Conservation (phyloP, 768 basidiomycete genomes). For the Phylloporus sp. region DNA sequence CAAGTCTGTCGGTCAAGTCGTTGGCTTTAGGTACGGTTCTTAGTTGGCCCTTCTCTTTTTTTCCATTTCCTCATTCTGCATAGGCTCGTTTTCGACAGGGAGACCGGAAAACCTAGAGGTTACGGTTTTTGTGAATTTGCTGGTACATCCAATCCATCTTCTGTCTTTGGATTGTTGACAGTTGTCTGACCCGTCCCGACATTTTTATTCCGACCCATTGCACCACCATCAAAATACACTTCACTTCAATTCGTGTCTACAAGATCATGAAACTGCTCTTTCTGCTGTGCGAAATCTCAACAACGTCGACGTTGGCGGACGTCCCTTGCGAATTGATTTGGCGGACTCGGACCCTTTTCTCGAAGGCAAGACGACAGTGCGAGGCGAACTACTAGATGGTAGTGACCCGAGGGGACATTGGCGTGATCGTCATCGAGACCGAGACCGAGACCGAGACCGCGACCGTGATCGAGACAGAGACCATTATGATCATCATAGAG, state of each 20-base stretch:
- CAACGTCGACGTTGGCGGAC: conserved; percentile 86
- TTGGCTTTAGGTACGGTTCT: conserved; percentile 72
- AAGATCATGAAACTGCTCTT: conserved; percentile 93
- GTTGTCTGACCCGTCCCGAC: conserved; percentile 38
- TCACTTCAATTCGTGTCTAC: conserved; percentile 9
- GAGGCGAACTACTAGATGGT: conserved; percentile 75
- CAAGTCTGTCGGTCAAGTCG: conserved; percentile 82
- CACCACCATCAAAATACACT: conserved; percentile 5
- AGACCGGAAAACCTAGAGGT: conserved; percentile 92
- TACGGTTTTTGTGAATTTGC: conserved; percentile 94
- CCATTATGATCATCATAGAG: conserved; percentile 30
- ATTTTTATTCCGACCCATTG: conserved; percentile 6
- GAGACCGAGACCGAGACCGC: conserved; percentile 55
- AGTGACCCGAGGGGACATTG: conserved; percentile 39
- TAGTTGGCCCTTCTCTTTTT: not conserved
- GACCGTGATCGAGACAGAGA: conserved; percentile 48
- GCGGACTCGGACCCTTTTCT: conserved; percentile 92
- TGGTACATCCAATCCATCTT: conserved; percentile 54
- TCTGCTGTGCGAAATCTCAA: conserved; percentile 97
- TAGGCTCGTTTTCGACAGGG: conserved; percentile 85
- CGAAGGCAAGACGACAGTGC: conserved; percentile 84
- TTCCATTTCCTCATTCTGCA: conserved; percentile 1
- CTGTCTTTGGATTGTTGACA: conserved; percentile 20
- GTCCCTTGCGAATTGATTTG: conserved; percentile 89
- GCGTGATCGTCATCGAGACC: conserved; percentile 46